phyloP scores from a whole-genome alignment of 2,329 filamentous ascomycete species.

The Torrubiellomyces zombiae region DNA sequence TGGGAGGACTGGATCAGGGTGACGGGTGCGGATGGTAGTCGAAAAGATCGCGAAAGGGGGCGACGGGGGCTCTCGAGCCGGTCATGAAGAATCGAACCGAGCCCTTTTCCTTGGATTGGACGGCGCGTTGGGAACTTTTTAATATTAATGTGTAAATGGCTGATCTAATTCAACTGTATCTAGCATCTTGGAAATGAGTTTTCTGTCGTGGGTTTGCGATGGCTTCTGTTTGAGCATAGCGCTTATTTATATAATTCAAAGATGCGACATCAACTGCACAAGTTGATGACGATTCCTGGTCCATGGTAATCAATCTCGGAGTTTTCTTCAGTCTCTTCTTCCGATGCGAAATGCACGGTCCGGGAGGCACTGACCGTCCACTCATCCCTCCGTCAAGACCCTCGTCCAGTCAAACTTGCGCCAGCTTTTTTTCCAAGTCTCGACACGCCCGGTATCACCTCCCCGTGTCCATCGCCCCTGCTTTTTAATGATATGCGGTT shows the following conservation, averaged over 20 bases:
- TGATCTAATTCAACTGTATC: no score
- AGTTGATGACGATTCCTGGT: no score
- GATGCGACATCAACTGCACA: no score
- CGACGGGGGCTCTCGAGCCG: slow-evolving; percentile 13
- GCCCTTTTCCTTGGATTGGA: no score
- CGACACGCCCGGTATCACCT: slow-evolving; percentile 52
- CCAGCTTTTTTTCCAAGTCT: slow-evolving; percentile 73
- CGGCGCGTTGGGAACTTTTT: no score
- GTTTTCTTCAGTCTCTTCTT: background rate
- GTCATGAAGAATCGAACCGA: background rate
- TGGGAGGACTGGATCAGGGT: slow-evolving; percentile 76
- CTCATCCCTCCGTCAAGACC: slow-evolving; percentile 27
- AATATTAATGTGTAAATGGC: no score
- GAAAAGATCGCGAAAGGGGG: slow-evolving; percentile 16
- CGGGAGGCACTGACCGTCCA: background rate
- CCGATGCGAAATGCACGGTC: background rate
- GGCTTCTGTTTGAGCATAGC: no score
- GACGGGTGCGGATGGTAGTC: slow-evolving; percentile 26
- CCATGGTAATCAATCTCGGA: no score
- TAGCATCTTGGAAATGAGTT: no score
- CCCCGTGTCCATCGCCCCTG: slow-evolving; percentile 71
- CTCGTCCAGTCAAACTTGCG: slow-evolving; percentile 79
- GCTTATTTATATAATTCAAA: no score
- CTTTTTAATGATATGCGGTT: slow-evolving; percentile 69
- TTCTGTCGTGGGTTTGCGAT: no score